Evolutionary conservation across 2,329 filamentous ascomycete genomes (phyloP), one percentile per base, ranked within the genome.

Genomic region (Ophidiomyces ophidiicola): DNA sequence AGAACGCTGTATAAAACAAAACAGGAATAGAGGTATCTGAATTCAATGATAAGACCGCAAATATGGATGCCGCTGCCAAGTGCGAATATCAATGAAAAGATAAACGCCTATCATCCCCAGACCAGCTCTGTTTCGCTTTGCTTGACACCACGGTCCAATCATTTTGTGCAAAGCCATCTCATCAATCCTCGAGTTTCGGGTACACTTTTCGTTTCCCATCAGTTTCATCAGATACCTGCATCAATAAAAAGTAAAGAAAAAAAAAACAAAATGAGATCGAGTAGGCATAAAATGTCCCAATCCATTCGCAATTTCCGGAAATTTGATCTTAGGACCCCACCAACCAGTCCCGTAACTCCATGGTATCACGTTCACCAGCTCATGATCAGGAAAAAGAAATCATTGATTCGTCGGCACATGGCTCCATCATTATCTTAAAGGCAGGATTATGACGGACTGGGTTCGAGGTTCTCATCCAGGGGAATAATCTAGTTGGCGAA

Each of bases 301-400:
- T 39, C 33, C 37, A 39, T 28, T 39, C 33, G 37, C 37, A 36
- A 41, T 36, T 35, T 41, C 38, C 38, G 38, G 38, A 41, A 40
- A 41, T 41, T 15, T 36, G 38, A 24, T 35, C 36, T 41, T 32
- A 41, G 30, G 38, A 36, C 32, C 38, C 38, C 38, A 36, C 38
- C 38, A 19, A 41, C 31, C 38, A 17, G 32, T 30, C 32, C 38
- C 24, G 28, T 41, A 41, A 41, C 38, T 36, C 38, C 38, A 41
- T 41, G 38, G 38, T 41, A 41, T 41, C 32, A 41, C 38, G 31
- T 41, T 41, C 38, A 35, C 38, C 38, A 41, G 35, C 18, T 35
- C 38, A 35, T 41, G 38, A 35, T 41, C 28, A 25, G 32, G 31
- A 41, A 39, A 39, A 39, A 15, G 37, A 39, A 35, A 36, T 41